These are phyloP conservation scores for Starmerella khaoyaiensis DNA, from an alignment of 805 yeast genomes.

Conservation along the genomic window DNA sequence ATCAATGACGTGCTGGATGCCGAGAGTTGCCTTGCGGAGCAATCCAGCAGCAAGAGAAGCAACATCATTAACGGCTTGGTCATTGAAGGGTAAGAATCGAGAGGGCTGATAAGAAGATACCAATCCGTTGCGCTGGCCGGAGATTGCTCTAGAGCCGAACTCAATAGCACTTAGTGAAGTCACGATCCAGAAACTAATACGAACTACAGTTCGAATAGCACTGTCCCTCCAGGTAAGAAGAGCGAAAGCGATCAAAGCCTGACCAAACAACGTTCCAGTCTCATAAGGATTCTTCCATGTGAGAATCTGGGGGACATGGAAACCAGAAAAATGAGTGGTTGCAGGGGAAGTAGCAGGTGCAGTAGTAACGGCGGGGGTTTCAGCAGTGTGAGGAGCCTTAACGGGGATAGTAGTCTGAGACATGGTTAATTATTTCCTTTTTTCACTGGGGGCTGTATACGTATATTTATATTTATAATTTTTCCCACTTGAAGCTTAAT, in stretches of 20 bases:
- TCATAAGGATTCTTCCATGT: conserved; percentile 66
- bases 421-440: too few relatives aligned
- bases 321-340: conserved; percentile 9
- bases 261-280: conserved; percentile 50
- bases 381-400: background rate
- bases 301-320: conserved; percentile 33
- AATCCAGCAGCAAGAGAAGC: conserved; percentile 32
- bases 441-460: too few relatives aligned
- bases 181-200: too few relatives aligned
- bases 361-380: background rate
- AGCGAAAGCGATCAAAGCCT: conserved; percentile 45
- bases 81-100: conserved; percentile 32
- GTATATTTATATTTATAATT: too few relatives aligned
- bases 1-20: conserved; percentile 35
- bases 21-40: conserved; percentile 25
- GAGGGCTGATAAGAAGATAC: conserved; percentile 64
- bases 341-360: conserved; percentile 4
- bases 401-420: background rate
- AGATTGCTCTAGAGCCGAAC: conserved; percentile 54
- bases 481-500: too few relatives aligned
- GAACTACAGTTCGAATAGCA: too few relatives aligned
- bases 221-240: too few relatives aligned
- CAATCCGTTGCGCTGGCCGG: conserved; percentile 58
- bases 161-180: too few relatives aligned
- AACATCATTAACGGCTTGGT: conserved; percentile 31